These are phyloP conservation scores for Auricularia auricula-judae DNA, from an alignment of 768 basidiomycete species.

Conservation along the genomic window DNA sequence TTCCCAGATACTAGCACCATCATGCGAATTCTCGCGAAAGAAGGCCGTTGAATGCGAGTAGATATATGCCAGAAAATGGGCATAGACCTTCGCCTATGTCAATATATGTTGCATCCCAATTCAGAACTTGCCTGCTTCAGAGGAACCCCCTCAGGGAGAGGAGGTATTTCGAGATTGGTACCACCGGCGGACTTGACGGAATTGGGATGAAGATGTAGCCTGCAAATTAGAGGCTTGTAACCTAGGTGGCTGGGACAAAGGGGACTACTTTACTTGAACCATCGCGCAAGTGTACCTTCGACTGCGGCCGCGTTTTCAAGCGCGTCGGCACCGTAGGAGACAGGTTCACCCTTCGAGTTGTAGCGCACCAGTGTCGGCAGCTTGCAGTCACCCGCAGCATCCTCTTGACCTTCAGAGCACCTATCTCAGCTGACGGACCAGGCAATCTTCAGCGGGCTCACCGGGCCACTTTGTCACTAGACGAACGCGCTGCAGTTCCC, in stretches of 20 bases:
- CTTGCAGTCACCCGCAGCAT: conserved; percentile 2
- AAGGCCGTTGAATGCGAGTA: not conserved
- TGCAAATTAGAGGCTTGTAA: not conserved
- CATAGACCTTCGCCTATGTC: not conserved
- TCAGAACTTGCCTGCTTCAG: not conserved
- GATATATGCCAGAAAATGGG: conserved; percentile 2
- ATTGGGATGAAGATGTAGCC: conserved; percentile 4
- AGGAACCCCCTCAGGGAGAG: not conserved
- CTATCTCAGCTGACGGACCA: not conserved
- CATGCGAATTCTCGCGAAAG: conserved; percentile 1
- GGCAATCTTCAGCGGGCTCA: not conserved
- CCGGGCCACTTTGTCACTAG: conserved; percentile 5
- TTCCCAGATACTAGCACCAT: conserved; percentile 3
- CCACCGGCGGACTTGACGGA: not conserved
- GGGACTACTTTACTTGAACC: conserved; percentile 2
- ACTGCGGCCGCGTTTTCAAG: not conserved
- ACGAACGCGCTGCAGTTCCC: not conserved
- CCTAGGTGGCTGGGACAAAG: not conserved
- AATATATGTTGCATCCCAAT: not conserved
- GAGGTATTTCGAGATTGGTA: conserved; percentile 1
- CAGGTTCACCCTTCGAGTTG: not conserved
- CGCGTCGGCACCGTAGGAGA: conserved; percentile 3
- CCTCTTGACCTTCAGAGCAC: not conserved
- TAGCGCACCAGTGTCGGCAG: conserved; percentile 3
- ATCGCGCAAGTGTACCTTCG: conserved; percentile 1